Conservation (phyloP, 768 basidiomycete species). For the Serpula lacrymans region DNA sequence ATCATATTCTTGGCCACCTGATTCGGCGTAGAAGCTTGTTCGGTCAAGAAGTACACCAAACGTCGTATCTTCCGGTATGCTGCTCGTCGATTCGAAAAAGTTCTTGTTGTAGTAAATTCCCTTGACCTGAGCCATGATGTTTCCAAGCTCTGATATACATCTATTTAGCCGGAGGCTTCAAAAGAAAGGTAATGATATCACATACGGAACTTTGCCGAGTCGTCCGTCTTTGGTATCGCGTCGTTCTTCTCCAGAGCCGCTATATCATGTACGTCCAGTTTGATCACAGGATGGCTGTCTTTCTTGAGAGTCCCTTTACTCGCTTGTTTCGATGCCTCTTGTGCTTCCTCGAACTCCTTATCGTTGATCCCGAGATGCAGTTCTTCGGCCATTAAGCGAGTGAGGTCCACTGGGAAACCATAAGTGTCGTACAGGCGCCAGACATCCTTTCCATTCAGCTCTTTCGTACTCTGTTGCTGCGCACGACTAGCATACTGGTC, state of each 20-base stretch:
- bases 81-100: conserved; percentile 66
- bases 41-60: conserved; percentile 90
- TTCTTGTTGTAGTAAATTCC: conserved; percentile 81
- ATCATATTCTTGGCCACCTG: conserved; percentile 96
- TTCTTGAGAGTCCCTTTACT: conserved; percentile 83
- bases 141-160: conserved; percentile 65
- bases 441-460: conserved; percentile 87
- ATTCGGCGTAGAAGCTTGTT: conserved; percentile 96
- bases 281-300: conserved; percentile 64
- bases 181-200: conserved; percentile 5
- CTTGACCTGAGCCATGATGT: conserved; percentile 70
- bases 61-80: conserved; percentile 57
- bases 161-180: conserved; percentile 3
- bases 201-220: conserved; percentile 87
- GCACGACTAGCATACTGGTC: conserved; percentile 79
- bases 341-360: conserved; percentile 84
- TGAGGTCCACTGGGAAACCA: conserved; percentile 96
- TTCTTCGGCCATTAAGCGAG: conserved; percentile 96
- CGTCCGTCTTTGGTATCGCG: conserved; percentile 86
- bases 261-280: conserved; percentile 94
- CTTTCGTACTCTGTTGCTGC: conserved; percentile 53
- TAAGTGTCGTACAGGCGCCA: conserved; percentile 98
- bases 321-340: conserved; percentile 84
- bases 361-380: conserved; percentile 81
- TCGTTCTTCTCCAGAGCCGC: conserved; percentile 78